Base-by-base conservation (phyloP, 805 yeast species). In the Spathaspora sp. region DNA sequence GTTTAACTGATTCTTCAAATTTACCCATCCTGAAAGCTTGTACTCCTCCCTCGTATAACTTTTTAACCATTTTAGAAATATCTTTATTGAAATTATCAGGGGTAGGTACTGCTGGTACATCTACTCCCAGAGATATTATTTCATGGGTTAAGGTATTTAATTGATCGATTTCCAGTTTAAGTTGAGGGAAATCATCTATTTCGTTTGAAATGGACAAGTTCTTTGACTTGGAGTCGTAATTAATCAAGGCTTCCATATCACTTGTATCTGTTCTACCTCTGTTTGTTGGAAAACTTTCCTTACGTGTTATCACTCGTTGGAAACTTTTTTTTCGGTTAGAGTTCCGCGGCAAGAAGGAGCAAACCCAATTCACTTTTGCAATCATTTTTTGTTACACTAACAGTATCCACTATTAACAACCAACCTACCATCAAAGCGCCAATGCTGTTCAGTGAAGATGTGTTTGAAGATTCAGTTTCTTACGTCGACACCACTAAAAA, bases 1-100 rank as follows among this genome's bases (percentile, higher is more conserved):
- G 86, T 60, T 83, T 84, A 40, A 79, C 77, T 1, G 90, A 85
- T 11, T 85, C 91, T 2, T 69, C 69, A 54, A 76, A 76, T 60
- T 83, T 81, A 26, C 75, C 76, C 23, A 73, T 71, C 58, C 81
- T 80, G 69, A 87, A 78, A 5, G 83, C 69, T 43, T 70, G 76
- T 3, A 83, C 77, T 2, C 89, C 91, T 16, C 83, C 73, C 49
- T 81, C 87, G 58, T 85, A 85, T 60, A 86, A 69, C 59, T 83
- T 84, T 57, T 79, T 83, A 53, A 85, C 76, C 81, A 85, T 75
- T 52, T 79, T 75, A n/a, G 82, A 58, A 65, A 79, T 54, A 60
- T 80, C 76, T 67, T 79, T 69, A 73, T 84, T 72, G 79, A 81
- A 75, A 61, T 77, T 61, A 69, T 84, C 77, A 60, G 75, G 68